Evolutionary conservation across 345 rosid species (phyloP).

Genomic region (Passiflora organensis): DNA sequence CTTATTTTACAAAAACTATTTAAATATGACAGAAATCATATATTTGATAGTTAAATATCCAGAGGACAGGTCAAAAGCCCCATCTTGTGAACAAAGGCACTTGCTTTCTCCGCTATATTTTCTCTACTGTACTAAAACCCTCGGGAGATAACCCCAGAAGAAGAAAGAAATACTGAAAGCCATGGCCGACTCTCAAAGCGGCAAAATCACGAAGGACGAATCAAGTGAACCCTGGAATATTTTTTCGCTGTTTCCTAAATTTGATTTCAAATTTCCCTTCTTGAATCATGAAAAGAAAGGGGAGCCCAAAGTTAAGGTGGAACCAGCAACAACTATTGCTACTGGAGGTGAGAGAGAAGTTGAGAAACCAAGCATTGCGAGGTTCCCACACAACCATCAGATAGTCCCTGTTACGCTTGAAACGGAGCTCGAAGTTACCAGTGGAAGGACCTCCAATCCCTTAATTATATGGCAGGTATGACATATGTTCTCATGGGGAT

Average conservation of each 20-base stretch:
- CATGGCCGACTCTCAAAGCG: constrained; percentile 1
- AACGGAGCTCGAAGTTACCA: constrained; percentile 11
- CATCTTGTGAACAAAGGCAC: neutral
- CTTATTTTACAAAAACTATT: too few relatives aligned
- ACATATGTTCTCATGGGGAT: neutral
- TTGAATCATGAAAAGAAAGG: neutral
- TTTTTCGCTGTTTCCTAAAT: constrained; percentile 7
- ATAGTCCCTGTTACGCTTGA: constrained; percentile 3
- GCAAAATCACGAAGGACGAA: neutral
- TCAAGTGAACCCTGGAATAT: neutral
- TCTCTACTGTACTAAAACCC: neutral
- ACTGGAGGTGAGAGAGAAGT: neutral
- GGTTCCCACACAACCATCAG: constrained; percentile 11
- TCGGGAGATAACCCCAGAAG: neutral
- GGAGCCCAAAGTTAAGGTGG: constrained; percentile 1
- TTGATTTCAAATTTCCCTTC: constrained; percentile 14
- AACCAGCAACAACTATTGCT: neutral
- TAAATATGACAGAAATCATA: too few relatives aligned
- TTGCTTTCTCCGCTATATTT: neutral
- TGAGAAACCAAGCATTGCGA: constrained; percentile 9
- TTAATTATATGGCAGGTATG: constrained; percentile 27
- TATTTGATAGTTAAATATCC: too few relatives aligned
- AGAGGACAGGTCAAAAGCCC: too few relatives aligned
- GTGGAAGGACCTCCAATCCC: constrained; percentile 25
- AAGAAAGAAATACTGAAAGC: neutral